Evolutionary conservation across 164 flowering plant species (phyloP).

Genomic region (Stephania yunnanensis): DNA sequence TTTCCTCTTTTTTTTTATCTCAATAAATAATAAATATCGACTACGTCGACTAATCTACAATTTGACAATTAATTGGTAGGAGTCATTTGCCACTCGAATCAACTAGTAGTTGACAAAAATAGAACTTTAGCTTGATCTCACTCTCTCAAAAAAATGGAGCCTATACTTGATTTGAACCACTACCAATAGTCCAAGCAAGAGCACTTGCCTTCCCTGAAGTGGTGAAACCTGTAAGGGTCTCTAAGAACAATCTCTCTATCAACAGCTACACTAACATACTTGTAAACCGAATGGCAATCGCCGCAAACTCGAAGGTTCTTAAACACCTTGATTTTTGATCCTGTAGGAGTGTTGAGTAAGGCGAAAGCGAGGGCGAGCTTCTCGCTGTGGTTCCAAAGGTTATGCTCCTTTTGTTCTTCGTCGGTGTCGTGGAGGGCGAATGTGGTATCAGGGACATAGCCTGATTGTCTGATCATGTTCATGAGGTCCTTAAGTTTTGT

Average conservation of each 20-base stretch:
- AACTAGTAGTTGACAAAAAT: background rate
- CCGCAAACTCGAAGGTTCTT: conserved; percentile 91
- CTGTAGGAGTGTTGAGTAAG: conserved; percentile 45
- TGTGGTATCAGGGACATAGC: conserved; percentile 73
- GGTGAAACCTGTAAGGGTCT: conserved; percentile 80
- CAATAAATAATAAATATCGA: background rate
- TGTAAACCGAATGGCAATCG: conserved; percentile 77
- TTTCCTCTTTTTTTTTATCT: background rate
- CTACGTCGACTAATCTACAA: background rate
- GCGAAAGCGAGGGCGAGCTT: conserved; percentile 73
- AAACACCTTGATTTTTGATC: conserved; percentile 52
- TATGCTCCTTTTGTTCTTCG: conserved; percentile 80
- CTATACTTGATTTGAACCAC: background rate
- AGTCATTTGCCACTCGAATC: background rate
- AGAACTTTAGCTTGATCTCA: background rate
- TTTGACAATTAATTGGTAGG: too few species aligned
- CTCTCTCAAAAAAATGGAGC: too few species aligned
- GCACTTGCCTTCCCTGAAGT: conserved; percentile 64
- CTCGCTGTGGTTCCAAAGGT: conserved; percentile 83
- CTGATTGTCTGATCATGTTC: conserved; percentile 55
- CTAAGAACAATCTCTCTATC: conserved; percentile 48
- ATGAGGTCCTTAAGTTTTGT: conserved; percentile 49
- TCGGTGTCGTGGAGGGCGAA: conserved; percentile 78
- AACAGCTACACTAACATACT: conserved; percentile 42
- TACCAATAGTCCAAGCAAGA: conserved; percentile 86